These are phyloP conservation scores for Tetrahymena borealis DNA, from an alignment of 73 alveolate species.

Conservation along the genomic window DNA sequence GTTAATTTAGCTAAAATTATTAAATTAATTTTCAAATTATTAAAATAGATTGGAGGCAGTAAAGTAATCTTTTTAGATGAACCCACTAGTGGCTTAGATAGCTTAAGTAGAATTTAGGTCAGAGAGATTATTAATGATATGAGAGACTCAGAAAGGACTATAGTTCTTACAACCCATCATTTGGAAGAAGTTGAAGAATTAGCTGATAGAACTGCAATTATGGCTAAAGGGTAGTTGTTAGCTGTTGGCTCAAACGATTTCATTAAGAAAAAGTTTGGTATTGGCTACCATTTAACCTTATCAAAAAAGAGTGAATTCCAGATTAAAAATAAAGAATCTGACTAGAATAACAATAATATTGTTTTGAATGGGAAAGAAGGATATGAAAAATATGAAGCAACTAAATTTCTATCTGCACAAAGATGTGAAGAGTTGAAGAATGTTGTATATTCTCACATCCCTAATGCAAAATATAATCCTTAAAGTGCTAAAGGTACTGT, in stretches of 20 bases:
- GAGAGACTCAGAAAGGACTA: conserved; percentile 50
- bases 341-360: background rate
- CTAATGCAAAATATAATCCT: conserved; percentile 1
- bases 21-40: conserved; percentile 52
- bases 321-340: background rate
- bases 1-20: background rate
- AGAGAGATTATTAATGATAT: conserved; percentile 79
- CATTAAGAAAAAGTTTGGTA: conserved; percentile 65
- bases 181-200: conserved; percentile 81
- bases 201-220: conserved; percentile 75
- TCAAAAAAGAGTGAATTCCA: conserved; percentile 51
- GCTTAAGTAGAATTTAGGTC: conserved; percentile 72
- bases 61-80: conserved; percentile 85
- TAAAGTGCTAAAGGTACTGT: conserved; percentile 6
- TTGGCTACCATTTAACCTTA: conserved; percentile 76
- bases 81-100: conserved; percentile 93
- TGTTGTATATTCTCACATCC: background rate
- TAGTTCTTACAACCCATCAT: conserved; percentile 75
- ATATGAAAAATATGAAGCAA: background rate
- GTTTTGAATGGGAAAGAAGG: background rate
- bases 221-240: conserved; percentile 59
- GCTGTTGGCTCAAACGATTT: conserved; percentile 64
- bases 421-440: background rate
- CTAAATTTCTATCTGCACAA: background rate
- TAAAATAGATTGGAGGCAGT: conserved; percentile 69